Conservation (phyloP, 208 protist species). For the Leishmania tropica region DNA sequence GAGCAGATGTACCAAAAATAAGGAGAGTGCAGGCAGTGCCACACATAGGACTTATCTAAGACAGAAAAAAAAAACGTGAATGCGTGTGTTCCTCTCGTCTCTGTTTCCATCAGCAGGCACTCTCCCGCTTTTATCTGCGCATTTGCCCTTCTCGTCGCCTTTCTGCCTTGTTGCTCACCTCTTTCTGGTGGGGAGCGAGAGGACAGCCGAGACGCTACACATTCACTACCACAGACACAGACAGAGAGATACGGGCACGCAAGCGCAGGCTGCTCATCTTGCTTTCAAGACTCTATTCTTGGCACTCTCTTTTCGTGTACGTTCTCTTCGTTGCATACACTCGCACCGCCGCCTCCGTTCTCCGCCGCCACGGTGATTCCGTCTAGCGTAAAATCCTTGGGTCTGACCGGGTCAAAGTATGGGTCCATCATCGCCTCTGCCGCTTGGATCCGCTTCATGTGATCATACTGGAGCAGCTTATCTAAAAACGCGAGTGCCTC, state of each 20-base stretch:
- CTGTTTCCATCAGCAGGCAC: background rate
- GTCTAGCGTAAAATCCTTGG: slow-evolving; percentile 26
- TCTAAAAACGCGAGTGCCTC: slow-evolving; percentile 99
- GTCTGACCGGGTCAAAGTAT: slow-evolving; percentile 96
- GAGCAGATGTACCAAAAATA: background rate
- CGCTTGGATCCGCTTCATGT: slow-evolving; percentile 96
- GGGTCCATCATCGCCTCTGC: slow-evolving; percentile 98
- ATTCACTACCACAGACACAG: background rate
- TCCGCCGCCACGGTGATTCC: slow-evolving; percentile 1
- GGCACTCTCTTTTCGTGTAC: slow-evolving; percentile 17
- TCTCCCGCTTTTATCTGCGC: background rate
- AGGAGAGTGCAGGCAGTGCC: background rate
- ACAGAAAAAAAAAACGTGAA: background rate
- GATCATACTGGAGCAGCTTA: slow-evolving; percentile 97
- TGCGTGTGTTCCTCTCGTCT: background rate
- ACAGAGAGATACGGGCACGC: background rate
- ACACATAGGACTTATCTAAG: background rate
- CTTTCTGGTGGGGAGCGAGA: background rate
- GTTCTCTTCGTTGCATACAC: slow-evolving; percentile 25
- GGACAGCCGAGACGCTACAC: background rate
- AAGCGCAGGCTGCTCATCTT: background rate
- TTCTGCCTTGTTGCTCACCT: background rate
- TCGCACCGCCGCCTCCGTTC: background rate
- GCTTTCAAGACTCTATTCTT: background rate
- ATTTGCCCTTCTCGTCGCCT: background rate